Evolutionary conservation across 2,329 filamentous ascomycete species (phyloP).

Genomic region (Dactylellina leptospora): DNA sequence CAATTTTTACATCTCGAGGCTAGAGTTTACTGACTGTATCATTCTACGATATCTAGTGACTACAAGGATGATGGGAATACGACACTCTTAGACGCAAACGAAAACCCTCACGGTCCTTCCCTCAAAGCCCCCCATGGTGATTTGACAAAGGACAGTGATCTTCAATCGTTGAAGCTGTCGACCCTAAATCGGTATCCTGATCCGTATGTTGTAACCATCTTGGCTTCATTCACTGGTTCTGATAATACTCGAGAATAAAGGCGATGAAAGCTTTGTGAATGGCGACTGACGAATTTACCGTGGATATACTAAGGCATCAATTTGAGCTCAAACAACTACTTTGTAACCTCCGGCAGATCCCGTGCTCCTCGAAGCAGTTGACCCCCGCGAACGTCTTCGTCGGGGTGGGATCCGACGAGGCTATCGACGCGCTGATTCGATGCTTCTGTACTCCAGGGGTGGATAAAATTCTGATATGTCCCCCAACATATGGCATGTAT

Average conservation of each 20-base stretch:
- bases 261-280: background rate
- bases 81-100: conserved; percentile 94
- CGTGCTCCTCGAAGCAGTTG: conserved; percentile 67
- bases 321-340: conserved; percentile 82
- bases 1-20: background rate
- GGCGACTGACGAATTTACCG: conserved; percentile 8
- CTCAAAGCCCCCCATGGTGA: conserved; percentile 64
- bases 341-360: conserved; percentile 79
- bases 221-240: background rate
- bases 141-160: conserved; percentile 59
- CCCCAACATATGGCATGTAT: conserved; percentile 99
- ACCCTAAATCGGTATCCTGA: conserved; percentile 94
- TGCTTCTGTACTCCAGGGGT: conserved; percentile 88
- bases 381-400: conserved; percentile 88
- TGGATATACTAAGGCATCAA: conserved; percentile 73
- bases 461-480: conserved; percentile 92
- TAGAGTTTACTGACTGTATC: conserved; percentile 54
- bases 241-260: no score
- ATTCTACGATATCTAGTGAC: conserved; percentile 72
- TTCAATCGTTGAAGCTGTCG: conserved; percentile 73
- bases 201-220: conserved; percentile 65
- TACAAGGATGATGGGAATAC: conserved; percentile 99
- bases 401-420: conserved; percentile 95
- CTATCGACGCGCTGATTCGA: conserved; percentile 90
- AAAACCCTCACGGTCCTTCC: conserved; percentile 92